Percentiles rank a stretch among this genome's conserved stretches.
phyloP scores from a whole-genome alignment of 371 early-diverging fungal genomes.

The Cokeromyces recurvatus region DNA sequence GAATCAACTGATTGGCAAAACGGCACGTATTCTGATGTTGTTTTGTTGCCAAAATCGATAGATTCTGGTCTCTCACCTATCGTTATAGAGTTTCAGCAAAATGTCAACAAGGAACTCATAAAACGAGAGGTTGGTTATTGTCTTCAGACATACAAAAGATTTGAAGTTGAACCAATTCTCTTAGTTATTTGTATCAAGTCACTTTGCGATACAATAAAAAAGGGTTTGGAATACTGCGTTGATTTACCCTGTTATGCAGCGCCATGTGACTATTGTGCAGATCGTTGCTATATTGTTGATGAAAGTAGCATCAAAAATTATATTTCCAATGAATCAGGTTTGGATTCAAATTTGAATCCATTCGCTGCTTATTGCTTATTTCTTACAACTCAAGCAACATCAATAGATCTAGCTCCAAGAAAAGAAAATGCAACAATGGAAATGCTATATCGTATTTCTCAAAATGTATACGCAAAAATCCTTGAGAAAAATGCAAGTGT shows the following conservation, averaged over 20 bases:
- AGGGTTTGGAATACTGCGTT: constrained; percentile 1
- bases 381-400: no score
- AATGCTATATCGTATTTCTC: no score
- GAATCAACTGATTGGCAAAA: constrained; percentile 3
- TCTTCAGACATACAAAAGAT: constrained; percentile 5
- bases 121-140: constrained; percentile 5
- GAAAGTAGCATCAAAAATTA: no score
- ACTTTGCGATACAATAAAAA: constrained; percentile 4
- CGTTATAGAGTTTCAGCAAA: constrained; percentile 2
- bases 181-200: constrained; percentile 9
- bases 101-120: constrained; percentile 2
- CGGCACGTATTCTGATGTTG: constrained; percentile 1
- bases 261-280: constrained; percentile 6
- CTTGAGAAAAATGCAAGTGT: no score
- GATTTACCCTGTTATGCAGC: constrained; percentile 4
- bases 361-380: no score
- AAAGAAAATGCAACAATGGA: no score
- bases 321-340: no score
- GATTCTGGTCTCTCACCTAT: constrained; percentile 2
- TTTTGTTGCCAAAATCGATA: constrained; percentile 1
- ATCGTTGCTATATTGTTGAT: constrained; percentile 7
- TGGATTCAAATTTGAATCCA: no score
- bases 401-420: no score
- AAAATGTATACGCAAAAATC: no score
- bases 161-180: constrained; percentile 1